phyloP scores from a whole-genome alignment of 192 early-diverging fungal genomes.

The Jimgerdemannia flammicorona region DNA sequence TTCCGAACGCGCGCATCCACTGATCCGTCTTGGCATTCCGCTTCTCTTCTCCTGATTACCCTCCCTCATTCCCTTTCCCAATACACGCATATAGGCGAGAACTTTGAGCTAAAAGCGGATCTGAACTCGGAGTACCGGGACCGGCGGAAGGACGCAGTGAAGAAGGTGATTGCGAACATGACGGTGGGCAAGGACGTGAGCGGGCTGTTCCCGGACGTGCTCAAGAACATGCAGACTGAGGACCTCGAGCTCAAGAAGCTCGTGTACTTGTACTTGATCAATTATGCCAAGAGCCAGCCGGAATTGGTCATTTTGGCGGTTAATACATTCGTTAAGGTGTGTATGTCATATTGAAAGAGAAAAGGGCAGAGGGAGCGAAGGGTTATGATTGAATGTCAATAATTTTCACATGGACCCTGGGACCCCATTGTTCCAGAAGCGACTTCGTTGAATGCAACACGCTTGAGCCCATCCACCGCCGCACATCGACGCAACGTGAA shows the following conservation, averaged over 20 bases:
- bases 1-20: too few relatives aligned
- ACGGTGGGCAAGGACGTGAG: slow-evolving; percentile 99
- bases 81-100: slow-evolving; percentile 66
- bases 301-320: slow-evolving; percentile 96
- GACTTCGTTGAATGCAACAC: too few relatives aligned
- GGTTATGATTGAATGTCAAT: background rate
- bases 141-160: slow-evolving; percentile 94
- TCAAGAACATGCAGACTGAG: slow-evolving; percentile 99
- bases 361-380: background rate
- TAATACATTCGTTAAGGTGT: slow-evolving; percentile 95
- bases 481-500: too few relatives aligned
- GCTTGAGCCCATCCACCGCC: too few relatives aligned
- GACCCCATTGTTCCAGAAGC: background rate
- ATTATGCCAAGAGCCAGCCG: slow-evolving; percentile 95
- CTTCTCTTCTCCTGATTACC: background rate
- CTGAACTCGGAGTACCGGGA: slow-evolving; percentile 97
- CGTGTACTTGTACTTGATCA: slow-evolving; percentile 96
- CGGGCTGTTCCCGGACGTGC: slow-evolving; percentile 91
- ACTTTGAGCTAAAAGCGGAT: slow-evolving; percentile 96
- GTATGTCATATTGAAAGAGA: background rate
- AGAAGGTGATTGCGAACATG: slow-evolving; percentile 99
- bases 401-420: background rate
- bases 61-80: too few relatives aligned
- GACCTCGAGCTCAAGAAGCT: slow-evolving; percentile 98
- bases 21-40: too few relatives aligned